A percentile compares a stretch with the other conserved stretches of the same genome.
phyloP scores from a whole-genome alignment of 139 green algal species.

The Gonium pectorale region DNA sequence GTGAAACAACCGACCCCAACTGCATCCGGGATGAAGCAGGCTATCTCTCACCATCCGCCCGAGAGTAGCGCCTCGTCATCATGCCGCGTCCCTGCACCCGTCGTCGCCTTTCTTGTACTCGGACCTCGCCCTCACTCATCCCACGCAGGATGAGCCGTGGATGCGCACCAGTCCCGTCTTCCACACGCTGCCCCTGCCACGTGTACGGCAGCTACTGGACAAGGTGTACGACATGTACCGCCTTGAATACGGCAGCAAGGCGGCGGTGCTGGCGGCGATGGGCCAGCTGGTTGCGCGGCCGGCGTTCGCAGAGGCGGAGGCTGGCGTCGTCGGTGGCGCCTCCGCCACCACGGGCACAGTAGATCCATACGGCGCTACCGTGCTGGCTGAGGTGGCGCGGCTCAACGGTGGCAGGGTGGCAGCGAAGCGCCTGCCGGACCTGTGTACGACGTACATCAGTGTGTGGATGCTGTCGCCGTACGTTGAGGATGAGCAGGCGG shows the following conservation, averaged over 20 bases:
- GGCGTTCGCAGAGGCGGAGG: neutral
- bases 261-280: neutral
- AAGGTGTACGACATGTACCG: conserved; percentile 26
- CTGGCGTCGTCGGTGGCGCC: neutral
- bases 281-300: neutral
- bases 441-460: conserved; percentile 23
- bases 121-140: neutral
- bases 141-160: conserved; percentile 31
- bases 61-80: no score
- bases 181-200: conserved; percentile 21
- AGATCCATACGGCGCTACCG: neutral
- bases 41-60: no score
- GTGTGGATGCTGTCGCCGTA: conserved; percentile 41
- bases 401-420: neutral
- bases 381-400: conserved; percentile 5
- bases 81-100: no score
- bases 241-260: conserved; percentile 40
- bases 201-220: conserved; percentile 17
- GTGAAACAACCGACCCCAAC: no score
- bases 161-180: conserved; percentile 19
- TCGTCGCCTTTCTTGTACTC: no score
- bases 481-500: conserved; percentile 32
- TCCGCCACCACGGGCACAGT: no score
- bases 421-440: conserved; percentile 14
- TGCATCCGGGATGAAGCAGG: no score